These are phyloP conservation scores for Achlya hypogyna DNA, from an alignment of 352 stramenopile species.

Conservation along the genomic window DNA sequence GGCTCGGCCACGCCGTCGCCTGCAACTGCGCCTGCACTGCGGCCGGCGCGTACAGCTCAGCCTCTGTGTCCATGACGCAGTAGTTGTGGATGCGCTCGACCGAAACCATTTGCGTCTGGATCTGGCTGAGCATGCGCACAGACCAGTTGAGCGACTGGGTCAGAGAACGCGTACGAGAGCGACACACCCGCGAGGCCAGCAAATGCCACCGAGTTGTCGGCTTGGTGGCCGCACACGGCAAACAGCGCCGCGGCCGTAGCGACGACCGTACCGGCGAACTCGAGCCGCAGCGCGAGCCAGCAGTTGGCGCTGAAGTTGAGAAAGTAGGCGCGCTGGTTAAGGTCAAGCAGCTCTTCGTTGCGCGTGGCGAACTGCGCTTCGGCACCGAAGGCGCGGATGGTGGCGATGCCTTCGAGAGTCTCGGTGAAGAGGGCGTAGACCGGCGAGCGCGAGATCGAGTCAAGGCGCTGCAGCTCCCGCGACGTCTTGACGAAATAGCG, in stretches of 20 bases:
- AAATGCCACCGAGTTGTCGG: conserved; percentile 23
- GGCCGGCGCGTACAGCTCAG: neutral
- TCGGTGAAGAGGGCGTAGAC: conserved; percentile 81
- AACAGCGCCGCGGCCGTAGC: conserved; percentile 58
- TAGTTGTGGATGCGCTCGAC: conserved; percentile 41
- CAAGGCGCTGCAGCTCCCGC: conserved; percentile 84
- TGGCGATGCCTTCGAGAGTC: conserved; percentile 86
- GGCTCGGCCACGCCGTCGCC: conserved; percentile 63
- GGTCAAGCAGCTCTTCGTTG: conserved; percentile 21
- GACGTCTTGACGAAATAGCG: conserved; percentile 58
- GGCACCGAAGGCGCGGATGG: conserved; percentile 57
- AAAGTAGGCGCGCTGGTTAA: conserved; percentile 53
- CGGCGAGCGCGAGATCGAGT: conserved; percentile 68
- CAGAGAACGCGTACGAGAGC: conserved; percentile 77
- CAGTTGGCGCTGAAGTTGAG: conserved; percentile 79
- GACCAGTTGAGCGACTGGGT: conserved; percentile 83
- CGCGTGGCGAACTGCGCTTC: conserved; percentile 12
- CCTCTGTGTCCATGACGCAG: conserved; percentile 17
- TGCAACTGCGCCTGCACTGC: neutral
- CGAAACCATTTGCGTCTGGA: conserved; percentile 83
- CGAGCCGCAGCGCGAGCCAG: conserved; percentile 83
- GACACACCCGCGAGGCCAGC: conserved; percentile 59
- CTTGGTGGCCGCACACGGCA: conserved; percentile 32
- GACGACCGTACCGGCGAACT: conserved; percentile 81
- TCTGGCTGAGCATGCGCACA: conserved; percentile 73